Conservation (phyloP, 2,329 filamentous ascomycete genomes). For the Aspergillus vadensis region DNA sequence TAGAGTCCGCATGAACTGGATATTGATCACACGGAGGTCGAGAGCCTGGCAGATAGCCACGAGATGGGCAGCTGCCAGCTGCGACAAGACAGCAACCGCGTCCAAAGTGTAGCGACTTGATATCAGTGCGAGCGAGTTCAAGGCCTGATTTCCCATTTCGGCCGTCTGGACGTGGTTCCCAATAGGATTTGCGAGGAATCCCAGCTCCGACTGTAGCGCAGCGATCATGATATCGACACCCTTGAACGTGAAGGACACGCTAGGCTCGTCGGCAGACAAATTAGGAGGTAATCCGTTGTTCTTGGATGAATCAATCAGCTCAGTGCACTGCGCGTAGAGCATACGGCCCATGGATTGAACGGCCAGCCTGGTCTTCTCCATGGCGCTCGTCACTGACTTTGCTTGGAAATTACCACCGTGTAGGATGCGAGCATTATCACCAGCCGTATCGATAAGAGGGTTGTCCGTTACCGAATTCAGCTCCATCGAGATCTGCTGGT, state of each 20-base stretch:
- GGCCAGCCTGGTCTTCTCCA: conserved; percentile 58
- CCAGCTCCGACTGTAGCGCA: conserved; percentile 3
- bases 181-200: conserved; percentile 2
- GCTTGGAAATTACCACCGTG: conserved; percentile 71
- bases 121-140: conserved; percentile 8
- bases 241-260: conserved; percentile 1
- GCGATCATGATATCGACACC: conserved; percentile 2
- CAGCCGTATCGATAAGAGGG: not conserved
- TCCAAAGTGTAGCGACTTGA: conserved; percentile 1
- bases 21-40: conserved; percentile 2
- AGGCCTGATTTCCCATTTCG: conserved; percentile 7
- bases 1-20: not conserved
- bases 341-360: conserved; percentile 60
- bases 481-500: conserved; percentile 60
- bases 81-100: not conserved
- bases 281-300: conserved; percentile 65
- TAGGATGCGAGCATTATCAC: conserved; percentile 43
- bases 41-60: conserved; percentile 4
- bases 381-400: conserved; percentile 60
- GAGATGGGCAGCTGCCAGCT: conserved; percentile 4
- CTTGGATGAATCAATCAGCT: conserved; percentile 61
- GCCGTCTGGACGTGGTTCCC: conserved; percentile 5
- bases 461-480: conserved; percentile 4
- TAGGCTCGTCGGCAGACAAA: conserved; percentile 36
- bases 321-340: conserved; percentile 62